Conservation (phyloP, 805 yeast species). For the Saccharomycopsis fodiens region DNA sequence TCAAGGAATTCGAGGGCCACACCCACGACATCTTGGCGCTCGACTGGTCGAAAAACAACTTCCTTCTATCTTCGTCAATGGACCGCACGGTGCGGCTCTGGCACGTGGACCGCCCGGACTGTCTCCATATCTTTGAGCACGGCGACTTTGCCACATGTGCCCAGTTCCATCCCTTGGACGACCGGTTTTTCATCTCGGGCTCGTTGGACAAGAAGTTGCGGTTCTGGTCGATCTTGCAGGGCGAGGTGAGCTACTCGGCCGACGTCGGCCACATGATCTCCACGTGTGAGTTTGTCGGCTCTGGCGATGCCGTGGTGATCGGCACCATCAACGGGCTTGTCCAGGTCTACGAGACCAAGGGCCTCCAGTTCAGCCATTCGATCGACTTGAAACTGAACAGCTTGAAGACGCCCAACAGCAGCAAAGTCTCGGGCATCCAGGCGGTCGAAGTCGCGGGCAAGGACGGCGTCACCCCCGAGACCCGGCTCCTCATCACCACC, state of each 20-base stretch:
- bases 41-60: slow-evolving; percentile 86
- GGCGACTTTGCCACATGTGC: slow-evolving; percentile 80
- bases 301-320: slow-evolving; percentile 46
- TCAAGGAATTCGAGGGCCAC: slow-evolving; percentile 58
- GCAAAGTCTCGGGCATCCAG: slow-evolving; percentile 73
- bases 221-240: slow-evolving; percentile 81
- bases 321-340: slow-evolving; percentile 80
- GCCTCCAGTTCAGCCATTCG: slow-evolving; percentile 40
- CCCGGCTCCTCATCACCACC: slow-evolving; percentile 54
- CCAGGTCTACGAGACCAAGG: slow-evolving; percentile 52
- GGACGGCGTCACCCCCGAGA: slow-evolving; percentile 25
- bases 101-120: slow-evolving; percentile 65
- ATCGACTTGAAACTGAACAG: slow-evolving; percentile 40
- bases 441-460: slow-evolving; percentile 28
- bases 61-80: slow-evolving; percentile 72
- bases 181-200: slow-evolving; percentile 77
- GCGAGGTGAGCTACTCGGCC: slow-evolving; percentile 45
- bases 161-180: slow-evolving; percentile 78
- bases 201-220: slow-evolving; percentile 69
- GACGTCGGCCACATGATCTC: slow-evolving; percentile 66
- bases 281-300: slow-evolving; percentile 65
- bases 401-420: slow-evolving; percentile 29
- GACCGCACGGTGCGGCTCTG: slow-evolving; percentile 78
- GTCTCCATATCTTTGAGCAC: slow-evolving; percentile 59
- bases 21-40: slow-evolving; percentile 60